Evolutionary conservation across 1,284 basidiomycete species (phyloP).

Genomic region (Naganishia sp.): DNA sequence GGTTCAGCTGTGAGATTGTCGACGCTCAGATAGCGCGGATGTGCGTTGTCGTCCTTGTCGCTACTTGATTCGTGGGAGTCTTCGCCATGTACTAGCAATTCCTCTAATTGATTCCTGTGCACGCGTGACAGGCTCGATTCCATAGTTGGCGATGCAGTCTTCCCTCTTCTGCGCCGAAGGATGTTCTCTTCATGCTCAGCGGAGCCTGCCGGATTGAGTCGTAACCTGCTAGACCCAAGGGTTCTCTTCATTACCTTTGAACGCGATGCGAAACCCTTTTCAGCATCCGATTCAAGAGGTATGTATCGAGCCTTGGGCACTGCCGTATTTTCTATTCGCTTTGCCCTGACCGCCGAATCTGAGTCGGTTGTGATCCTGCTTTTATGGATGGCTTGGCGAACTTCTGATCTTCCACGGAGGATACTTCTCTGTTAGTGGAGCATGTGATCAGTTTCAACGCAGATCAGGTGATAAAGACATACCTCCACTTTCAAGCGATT

Average conservation of each 20-base stretch:
- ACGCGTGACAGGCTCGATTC: conserved; percentile 14
- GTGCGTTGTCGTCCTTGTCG: conserved; percentile 4
- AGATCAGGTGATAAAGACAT: conserved; percentile 8
- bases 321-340: conserved; percentile 5
- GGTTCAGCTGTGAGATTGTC: background rate
- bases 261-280: conserved; percentile 50
- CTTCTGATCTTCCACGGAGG: conserved; percentile 71
- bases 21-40: no score
- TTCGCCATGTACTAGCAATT: conserved; percentile 11
- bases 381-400: conserved; percentile 60
- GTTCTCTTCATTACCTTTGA: conserved; percentile 31
- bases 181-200: background rate
- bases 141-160: conserved; percentile 7
- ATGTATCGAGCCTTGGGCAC: conserved; percentile 35
- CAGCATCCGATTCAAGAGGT: conserved; percentile 54
- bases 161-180: conserved; percentile 9
- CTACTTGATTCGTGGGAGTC: conserved; percentile 22
- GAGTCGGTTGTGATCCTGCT: conserved; percentile 41
- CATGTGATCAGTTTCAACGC: background rate
- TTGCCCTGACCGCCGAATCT: conserved; percentile 31
- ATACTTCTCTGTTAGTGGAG: conserved; percentile 69
- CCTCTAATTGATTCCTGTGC: conserved; percentile 15
- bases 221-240: conserved; percentile 14
- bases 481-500: conserved; percentile 65
- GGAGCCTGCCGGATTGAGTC: background rate